phyloP scores from a whole-genome alignment of 805 yeast genomes.

The Metschnikowia noctiluminum region DNA sequence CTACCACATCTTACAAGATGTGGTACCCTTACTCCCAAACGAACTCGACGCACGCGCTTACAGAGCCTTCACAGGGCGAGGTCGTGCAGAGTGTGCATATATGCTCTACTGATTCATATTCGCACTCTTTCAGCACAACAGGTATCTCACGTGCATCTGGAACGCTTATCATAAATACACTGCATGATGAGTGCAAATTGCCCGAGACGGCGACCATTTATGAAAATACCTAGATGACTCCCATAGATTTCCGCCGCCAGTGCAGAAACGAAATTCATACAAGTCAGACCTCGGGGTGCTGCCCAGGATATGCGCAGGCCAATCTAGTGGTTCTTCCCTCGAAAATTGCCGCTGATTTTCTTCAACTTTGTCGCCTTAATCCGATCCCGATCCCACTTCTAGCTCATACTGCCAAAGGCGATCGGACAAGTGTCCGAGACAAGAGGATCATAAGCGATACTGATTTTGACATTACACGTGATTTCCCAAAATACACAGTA shows the following conservation, averaged over 20 bases:
- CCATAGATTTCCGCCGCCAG: slow-evolving; percentile 5
- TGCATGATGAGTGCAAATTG: not conserved
- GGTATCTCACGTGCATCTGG: too few species aligned
- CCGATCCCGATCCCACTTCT: slow-evolving; percentile 40
- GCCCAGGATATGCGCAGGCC: slow-evolving; percentile 35
- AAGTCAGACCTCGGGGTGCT: slow-evolving; percentile 14
- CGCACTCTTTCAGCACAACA: too few species aligned
- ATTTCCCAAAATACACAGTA: slow-evolving; percentile 33
- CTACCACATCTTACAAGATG: too few species aligned
- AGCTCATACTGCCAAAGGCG: slow-evolving; percentile 24
- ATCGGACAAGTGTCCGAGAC: slow-evolving; percentile 15
- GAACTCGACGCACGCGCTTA: too few species aligned
- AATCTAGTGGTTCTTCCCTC: slow-evolving; percentile 35
- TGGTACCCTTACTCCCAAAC: too few species aligned
- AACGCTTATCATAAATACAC: too few species aligned
- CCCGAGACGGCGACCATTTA: too few species aligned
- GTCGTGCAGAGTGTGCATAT: too few species aligned
- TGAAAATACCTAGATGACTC: slow-evolving; percentile 1
- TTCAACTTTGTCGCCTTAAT: slow-evolving; percentile 33
- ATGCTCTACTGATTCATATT: too few species aligned
- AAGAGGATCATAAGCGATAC: slow-evolving; percentile 2
- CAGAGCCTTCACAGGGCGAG: too few species aligned
- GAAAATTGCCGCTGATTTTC: slow-evolving; percentile 30
- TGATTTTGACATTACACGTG: slow-evolving; percentile 29
- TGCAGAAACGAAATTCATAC: slow-evolving; percentile 2